Evolutionary conservation across 2,329 filamentous ascomycete species (phyloP), one percentile per base, ranked within the genome.

Genomic region (Pseudonectria foliicola): DNA sequence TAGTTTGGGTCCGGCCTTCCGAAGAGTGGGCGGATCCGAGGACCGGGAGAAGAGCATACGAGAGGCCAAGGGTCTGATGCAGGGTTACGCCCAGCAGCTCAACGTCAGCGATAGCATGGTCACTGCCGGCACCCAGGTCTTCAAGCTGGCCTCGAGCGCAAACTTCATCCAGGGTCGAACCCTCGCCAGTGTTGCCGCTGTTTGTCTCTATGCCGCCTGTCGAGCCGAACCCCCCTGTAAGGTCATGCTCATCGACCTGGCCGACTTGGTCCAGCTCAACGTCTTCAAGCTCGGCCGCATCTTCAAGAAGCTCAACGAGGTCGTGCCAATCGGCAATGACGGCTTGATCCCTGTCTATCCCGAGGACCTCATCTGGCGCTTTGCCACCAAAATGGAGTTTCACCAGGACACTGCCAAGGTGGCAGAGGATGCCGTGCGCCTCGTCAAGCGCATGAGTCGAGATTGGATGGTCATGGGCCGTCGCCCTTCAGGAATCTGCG

Each of bases 381-480:
- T 95, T 55, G 88, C 89, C 33, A 80, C 80, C 40, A 89, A 90
- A 57, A 81, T 98, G 33, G 90, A 98, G 55, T 98, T 98, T 52
- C 85, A 82, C 34, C 71, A 81, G 25, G 75, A 82, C 44, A 89
- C 84, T 12, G 81, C 84, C 56, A 83, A 84, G 48, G 88, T 98
- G 11, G 89, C 88, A 27, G 78, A 85, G 48, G 88, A 95, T 53
- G 92, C 92, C 6, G 80, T 89, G 37, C 80, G 84, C 35, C 82
- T 98, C 34, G 80, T 95, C 37, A 81, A 84, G 58, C 82, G 92
- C 42, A 96, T 98, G 92, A 89, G 86, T 46, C 74, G 86, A 35
- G 92, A 98, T 63, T 96, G 92, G 89, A 96, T 98, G 77, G 82
- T 89, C 30, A 87, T 89, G 56, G 92, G 92, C 50, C 84, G 92